A percentile compares a stretch with the other conserved stretches of the same genome.
phyloP scores from a whole-genome alignment of 2,329 filamentous ascomycete species.

The Paracoccidioides brasiliensis region DNA sequence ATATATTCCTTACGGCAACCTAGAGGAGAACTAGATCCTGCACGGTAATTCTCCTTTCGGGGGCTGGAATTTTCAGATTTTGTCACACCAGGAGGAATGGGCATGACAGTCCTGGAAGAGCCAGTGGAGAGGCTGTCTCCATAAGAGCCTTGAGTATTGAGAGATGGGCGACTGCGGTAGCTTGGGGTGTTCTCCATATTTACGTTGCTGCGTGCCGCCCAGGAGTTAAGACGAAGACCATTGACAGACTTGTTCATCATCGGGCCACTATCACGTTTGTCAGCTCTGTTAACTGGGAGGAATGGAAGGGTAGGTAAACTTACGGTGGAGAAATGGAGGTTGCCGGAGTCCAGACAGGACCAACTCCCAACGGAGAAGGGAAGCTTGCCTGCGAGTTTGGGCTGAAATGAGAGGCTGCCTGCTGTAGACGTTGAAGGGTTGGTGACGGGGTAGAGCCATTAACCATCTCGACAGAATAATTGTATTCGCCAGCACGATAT shows the following conservation, averaged over 20 bases:
- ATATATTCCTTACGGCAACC: conserved; percentile 28
- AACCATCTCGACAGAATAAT: conserved; percentile 40
- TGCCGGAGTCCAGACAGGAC: conserved; percentile 34
- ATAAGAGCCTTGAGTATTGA: conserved; percentile 17
- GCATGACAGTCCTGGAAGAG: conserved; percentile 25
- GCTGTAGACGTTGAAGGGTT: conserved; percentile 28
- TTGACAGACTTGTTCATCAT: conserved; percentile 26
- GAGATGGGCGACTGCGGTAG: conserved; percentile 19
- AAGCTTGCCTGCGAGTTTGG: conserved; percentile 32
- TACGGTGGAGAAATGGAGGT: conserved; percentile 38
- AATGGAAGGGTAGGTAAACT: conserved; percentile 13
- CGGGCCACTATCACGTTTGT: conserved; percentile 24
- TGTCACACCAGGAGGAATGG: conserved; percentile 19
- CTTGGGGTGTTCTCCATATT: conserved; percentile 29
- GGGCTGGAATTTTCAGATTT: conserved; percentile 28
- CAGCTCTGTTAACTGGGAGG: conserved; percentile 11
- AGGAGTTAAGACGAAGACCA: conserved; percentile 23
- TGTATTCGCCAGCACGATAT: conserved; percentile 93
- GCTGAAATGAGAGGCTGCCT: conserved; percentile 28
- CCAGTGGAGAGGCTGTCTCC: conserved; percentile 22
- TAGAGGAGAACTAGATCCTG: conserved; percentile 26
- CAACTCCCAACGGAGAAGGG: conserved; percentile 30
- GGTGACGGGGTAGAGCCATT: conserved; percentile 34
- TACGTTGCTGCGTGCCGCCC: conserved; percentile 26
- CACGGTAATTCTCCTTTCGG: conserved; percentile 27